Evolutionary conservation across 1,284 basidiomycete species (phyloP).

Genomic region (Rhizopogon parksii): DNA sequence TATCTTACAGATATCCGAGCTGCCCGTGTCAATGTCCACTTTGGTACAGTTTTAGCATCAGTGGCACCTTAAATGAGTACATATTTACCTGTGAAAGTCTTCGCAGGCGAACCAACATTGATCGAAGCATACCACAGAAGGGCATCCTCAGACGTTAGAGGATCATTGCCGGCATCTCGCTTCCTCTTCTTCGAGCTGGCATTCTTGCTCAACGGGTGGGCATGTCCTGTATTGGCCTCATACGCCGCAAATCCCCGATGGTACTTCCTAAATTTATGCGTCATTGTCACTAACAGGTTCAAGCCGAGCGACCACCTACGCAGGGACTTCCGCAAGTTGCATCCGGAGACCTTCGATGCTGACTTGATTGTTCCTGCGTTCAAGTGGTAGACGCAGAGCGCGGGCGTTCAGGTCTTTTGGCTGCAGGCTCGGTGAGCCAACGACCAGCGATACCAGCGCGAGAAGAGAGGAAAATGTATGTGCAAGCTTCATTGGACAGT

Average conservation of each 20-base stretch:
- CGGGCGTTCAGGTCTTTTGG: neutral
- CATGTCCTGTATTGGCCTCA: constrained; percentile 12
- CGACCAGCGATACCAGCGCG: neutral
- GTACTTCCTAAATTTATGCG: constrained; percentile 13
- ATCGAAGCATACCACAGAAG: neutral
- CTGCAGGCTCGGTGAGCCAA: neutral
- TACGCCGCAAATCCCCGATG: constrained; percentile 11
- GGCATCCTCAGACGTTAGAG: constrained; percentile 18
- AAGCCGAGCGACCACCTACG: neutral
- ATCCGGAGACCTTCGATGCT: neutral
- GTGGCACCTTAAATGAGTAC: too few relatives aligned
- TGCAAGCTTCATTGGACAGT: neutral
- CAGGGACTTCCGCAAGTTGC: neutral
- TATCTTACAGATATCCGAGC: constrained; percentile 22
- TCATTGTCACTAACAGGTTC: neutral
- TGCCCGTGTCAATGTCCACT: constrained; percentile 32
- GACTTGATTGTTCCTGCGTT: neutral
- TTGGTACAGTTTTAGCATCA: neutral
- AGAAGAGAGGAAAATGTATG: neutral
- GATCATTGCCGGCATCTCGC: constrained; percentile 4
- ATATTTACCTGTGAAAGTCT: too few relatives aligned
- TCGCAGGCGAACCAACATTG: too few relatives aligned
- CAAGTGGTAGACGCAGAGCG: neutral
- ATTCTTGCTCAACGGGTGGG: constrained; percentile 7
- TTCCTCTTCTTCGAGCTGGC: neutral